Evolutionary conservation across 2,329 filamentous ascomycete genomes (phyloP).

Genomic region (Lasiodiplodia theobromae): DNA sequence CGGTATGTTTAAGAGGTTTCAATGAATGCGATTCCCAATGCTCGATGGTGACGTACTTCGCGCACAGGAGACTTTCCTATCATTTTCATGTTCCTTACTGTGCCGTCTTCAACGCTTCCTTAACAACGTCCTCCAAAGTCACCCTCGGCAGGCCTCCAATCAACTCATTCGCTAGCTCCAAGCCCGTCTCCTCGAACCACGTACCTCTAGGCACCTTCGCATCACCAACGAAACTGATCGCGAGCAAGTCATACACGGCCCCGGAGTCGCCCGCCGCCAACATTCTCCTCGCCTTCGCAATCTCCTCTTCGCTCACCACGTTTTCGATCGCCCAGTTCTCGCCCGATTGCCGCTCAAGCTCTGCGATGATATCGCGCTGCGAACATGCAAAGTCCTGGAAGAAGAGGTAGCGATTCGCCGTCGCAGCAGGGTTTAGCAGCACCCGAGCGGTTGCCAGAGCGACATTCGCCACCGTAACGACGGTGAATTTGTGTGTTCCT

Average conservation of each 20-base stretch:
- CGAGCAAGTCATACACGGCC: slow-evolving; percentile 35
- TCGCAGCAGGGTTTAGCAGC: slow-evolving; percentile 28
- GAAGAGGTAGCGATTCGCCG: slow-evolving; percentile 38
- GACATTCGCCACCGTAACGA: slow-evolving; percentile 35
- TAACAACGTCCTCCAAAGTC: slow-evolving; percentile 36
- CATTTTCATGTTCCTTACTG: background rate
- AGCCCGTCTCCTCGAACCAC: slow-evolving; percentile 36
- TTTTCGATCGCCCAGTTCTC: slow-evolving; percentile 33
- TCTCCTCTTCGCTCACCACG: slow-evolving; percentile 29
- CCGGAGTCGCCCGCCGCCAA: slow-evolving; percentile 34
- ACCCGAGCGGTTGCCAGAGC: slow-evolving; percentile 34
- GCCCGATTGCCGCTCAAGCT: slow-evolving; percentile 33
- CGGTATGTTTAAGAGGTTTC: background rate
- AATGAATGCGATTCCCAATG: background rate
- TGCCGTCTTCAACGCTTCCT: slow-evolving; percentile 31
- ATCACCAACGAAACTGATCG: slow-evolving; percentile 36
- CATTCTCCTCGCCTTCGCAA: slow-evolving; percentile 29
- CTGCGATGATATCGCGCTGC: slow-evolving; percentile 32
- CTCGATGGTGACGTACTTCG: background rate
- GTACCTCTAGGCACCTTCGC: slow-evolving; percentile 35
- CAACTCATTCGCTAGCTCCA: slow-evolving; percentile 37
- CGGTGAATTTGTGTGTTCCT: slow-evolving; percentile 33
- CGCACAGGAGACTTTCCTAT: too few relatives aligned
- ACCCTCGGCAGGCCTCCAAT: slow-evolving; percentile 34
- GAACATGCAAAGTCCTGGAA: slow-evolving; percentile 36